Base-by-base conservation (phyloP, 208 protist species). In the Trypanosoma congolense region DNA sequence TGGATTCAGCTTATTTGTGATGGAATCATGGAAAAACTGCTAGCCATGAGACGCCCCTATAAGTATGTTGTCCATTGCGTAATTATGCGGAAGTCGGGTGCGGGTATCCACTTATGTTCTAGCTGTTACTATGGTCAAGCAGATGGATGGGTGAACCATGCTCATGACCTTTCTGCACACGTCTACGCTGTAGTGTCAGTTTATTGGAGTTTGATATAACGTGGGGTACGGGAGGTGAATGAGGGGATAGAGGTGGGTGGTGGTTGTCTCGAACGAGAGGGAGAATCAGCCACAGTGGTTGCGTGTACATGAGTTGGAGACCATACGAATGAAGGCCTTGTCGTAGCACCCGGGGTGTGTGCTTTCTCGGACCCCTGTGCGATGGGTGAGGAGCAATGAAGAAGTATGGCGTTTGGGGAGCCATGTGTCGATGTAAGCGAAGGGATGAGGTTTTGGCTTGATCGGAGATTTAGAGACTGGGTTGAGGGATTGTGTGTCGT, bases 1-100 rank as follows among this genome's bases (percentile, higher is more conserved):
- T 93, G 82, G 80, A 87, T 90, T 25, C 70, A 80, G 53, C 73
- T 84, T 22, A 90, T 93, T 44, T 90, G 82, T 65, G 87, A 93
- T 52, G 71, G 71, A 53, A 88, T 89, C 46, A 76, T 84, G 73
- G 80, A 93, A 70, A 73, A 78, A 2, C 54, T 90, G 22, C 56
- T 93, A n/a, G 71, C 64, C 1, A 64, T 93, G 33, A 67, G 73
- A 3, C 87, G 87, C 57, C 87, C 87, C 29, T 93, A 87, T 65
- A 93, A 93, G 75, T 93, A 75, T 67, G 79, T 93, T 8, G 73
- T 79, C 26, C 80, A 90, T 51, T 67, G 70, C 16, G 80, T 93
- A 72, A 69, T 90, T 29, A 90, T 87, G 87, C 74, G 87, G 16
- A 90, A 90, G 67, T 76, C 68, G 44, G 87, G 87, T 4, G 87